Base-by-base conservation (phyloP, 2,329 filamentous ascomycete species). In the Plenodomus tracheiphilus region DNA sequence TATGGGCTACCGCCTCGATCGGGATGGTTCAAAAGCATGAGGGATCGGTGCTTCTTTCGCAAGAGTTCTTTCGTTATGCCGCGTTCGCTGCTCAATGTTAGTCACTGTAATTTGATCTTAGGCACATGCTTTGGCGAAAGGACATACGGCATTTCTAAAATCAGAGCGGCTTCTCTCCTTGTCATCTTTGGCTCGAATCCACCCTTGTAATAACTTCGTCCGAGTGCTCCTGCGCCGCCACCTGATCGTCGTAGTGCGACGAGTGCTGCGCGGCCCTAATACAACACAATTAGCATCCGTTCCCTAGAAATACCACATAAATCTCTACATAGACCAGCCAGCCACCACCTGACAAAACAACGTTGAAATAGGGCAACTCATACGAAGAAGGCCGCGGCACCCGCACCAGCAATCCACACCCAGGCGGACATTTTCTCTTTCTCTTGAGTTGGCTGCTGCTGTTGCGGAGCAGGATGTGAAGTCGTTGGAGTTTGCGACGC, bases 171-270 rank as follows among this genome's bases (percentile, higher is more conserved):
- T 77, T 99, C 94, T 72, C 88, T 86, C 73, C 88, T 85, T 73
- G 85, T 97, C 93, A 99, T 99, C 75, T 88, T 89, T 52, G 85
- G 81, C 78, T 99, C 94, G 71, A 99, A 99, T n/a, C 94, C 94
- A 61, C 94, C 94, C 76, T 97, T 99, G 82, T 97, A 97, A 71
- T 91, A 99, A 36, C 91, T 86, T 74, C 92, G 91, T 64, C 94
- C 94, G 62, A 96, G 78, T 30, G 88, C 86, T 59, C 88, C 88
- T 8, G 74, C 76, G 51, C 87, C 87, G 15, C 61, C 65, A 10
- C 89, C 88, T 51, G 88, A 96, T 66, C 90, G 85, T 56, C 92
- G 86, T 74, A 92, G 84, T 62, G 94, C 94, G 66, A 97, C 88
- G 34, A 96, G 83, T 65, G 92, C 93, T 52, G 94, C 93, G 69